Conservation (phyloP, 352 stramenopile species). For the Phytopythium chamaehyphon region DNA sequence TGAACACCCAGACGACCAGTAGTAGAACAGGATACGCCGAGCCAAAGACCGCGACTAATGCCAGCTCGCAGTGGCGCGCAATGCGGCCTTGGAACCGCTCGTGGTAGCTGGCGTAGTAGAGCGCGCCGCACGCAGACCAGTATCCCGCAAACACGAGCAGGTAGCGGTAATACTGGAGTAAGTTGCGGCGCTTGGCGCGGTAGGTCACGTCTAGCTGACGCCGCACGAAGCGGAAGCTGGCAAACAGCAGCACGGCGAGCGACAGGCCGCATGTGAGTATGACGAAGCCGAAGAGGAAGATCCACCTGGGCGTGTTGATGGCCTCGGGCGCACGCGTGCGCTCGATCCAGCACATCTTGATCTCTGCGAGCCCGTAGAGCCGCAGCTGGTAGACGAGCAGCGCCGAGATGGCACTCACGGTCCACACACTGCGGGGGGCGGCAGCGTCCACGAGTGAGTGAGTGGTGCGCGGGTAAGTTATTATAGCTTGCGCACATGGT, state of each 20-base stretch:
- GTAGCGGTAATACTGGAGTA: conserved; percentile 87
- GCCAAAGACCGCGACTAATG: conserved; percentile 64
- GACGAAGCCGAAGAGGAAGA: conserved; percentile 57
- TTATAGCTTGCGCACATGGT: conserved; percentile 41
- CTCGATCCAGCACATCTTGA: conserved; percentile 79
- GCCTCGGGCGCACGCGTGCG: conserved; percentile 32
- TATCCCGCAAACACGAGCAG: conserved; percentile 68
- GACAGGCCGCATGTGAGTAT: conserved; percentile 51
- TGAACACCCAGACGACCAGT: conserved; percentile 73
- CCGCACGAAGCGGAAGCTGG: conserved; percentile 81
- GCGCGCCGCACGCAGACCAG: conserved; percentile 54
- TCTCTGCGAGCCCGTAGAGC: conserved; percentile 55
- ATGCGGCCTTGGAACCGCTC: conserved; percentile 56
- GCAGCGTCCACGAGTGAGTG: conserved; percentile 5
- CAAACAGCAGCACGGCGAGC: conserved; percentile 70
- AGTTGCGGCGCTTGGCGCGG: conserved; percentile 69
- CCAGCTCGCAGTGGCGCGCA: conserved; percentile 52
- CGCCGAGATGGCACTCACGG: conserved; percentile 51
- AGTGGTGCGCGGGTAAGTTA: conserved; percentile 1
- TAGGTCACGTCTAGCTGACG: conserved; percentile 84
- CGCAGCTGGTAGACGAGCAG: conserved; percentile 58
- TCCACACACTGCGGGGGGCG: conserved; percentile 52
- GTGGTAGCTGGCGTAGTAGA: conserved; percentile 77
- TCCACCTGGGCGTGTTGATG: conserved; percentile 64
- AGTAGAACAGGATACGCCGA: conserved; percentile 65